Base-by-base conservation (phyloP, 768 basidiomycete genomes). In the Trametopsis cervina region DNA sequence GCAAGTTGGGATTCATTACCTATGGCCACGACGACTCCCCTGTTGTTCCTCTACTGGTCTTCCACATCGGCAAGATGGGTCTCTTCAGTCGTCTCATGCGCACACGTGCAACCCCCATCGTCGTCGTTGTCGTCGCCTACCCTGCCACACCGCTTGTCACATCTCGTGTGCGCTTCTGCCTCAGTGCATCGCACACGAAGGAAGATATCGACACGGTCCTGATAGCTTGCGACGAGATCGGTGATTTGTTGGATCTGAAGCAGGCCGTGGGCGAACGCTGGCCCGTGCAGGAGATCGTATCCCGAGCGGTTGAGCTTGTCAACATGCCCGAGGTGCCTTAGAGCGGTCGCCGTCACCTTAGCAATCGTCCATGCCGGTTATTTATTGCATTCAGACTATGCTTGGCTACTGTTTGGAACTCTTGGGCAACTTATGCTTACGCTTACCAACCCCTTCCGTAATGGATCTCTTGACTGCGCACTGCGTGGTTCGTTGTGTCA, bases 101-200 rank as follows among this genome's bases (percentile, higher is more conserved):
- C 54, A 58, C 65, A 36, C 74, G 88, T 39, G 69, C 76, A 58
- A 88, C 82, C 7, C 89, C 92, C 0, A 87, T 95, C 50, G 77
- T 92, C 7, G 80, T 89, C 4, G 93, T 96, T 20, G 88, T 95
- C 25, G 91, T 96, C 5, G 84, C 81, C 22, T 95, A 95, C 63
- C 88, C 85, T 5, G 92, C 93, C 1, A 96, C 93, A 22, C 83
- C 92, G 13, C 78, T 97, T 35, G 81, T 92, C 52, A 90, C 89
- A 9, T 78, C 81, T 38, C 79, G 96, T 23, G 90, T 93, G 45
- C 75, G 96, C 58, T 96, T 98, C 75, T 98, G 96, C 62, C 75
- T 97, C 13, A 91, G 88, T 49, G 88, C 95, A 10, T 73, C 92
- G 41, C 96, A 99, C 73, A 98, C 94, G 48, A 99, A 99, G 71